phyloP scores from a whole-genome alignment of 495 filamentous ascomycete genomes.

The Chaetomium cochliodes region DNA sequence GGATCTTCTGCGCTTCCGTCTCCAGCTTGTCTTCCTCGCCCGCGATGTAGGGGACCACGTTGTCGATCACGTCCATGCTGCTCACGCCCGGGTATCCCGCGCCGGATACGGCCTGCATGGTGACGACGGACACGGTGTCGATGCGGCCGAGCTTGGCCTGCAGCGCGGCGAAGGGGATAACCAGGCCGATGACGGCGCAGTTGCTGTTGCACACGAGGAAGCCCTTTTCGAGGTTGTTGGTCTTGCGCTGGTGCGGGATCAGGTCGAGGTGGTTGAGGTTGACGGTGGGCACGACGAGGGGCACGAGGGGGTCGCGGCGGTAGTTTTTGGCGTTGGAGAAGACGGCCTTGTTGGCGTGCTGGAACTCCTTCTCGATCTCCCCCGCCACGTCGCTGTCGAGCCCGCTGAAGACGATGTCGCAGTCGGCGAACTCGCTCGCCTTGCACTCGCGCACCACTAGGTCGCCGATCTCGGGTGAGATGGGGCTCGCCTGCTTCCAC shows the following conservation, averaged over 20 bases:
- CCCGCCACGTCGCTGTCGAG: slow-evolving; percentile 80
- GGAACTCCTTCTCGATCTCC: slow-evolving; percentile 77
- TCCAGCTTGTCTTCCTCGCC: slow-evolving; percentile 89
- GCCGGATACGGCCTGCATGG: slow-evolving; percentile 83
- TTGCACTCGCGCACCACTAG: slow-evolving; percentile 74
- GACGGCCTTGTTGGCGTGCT: slow-evolving; percentile 72
- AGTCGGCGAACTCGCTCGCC: slow-evolving; percentile 71
- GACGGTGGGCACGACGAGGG: slow-evolving; percentile 80
- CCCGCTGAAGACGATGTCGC: slow-evolving; percentile 88
- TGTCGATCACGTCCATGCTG: slow-evolving; percentile 71
- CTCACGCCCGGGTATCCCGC: slow-evolving; percentile 87
- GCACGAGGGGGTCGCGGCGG: slow-evolving; percentile 77
- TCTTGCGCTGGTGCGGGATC: slow-evolving; percentile 71
- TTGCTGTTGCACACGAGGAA: slow-evolving; percentile 89
- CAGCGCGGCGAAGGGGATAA: slow-evolving; percentile 83
- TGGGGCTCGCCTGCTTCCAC: slow-evolving; percentile 79
- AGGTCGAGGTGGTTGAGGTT: slow-evolving; percentile 76
- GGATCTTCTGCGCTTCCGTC: slow-evolving; percentile 82
- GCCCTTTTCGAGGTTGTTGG: slow-evolving; percentile 66
- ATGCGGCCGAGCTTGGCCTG: slow-evolving; percentile 73
- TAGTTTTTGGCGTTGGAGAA: slow-evolving; percentile 93
- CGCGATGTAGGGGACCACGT: slow-evolving; percentile 81
- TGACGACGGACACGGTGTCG: slow-evolving; percentile 74
- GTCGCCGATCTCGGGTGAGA: slow-evolving; percentile 63
- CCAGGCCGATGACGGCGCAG: slow-evolving; percentile 85